Base-by-base conservation (phyloP, 768 basidiomycete species). In the Pulveroboletus frians region DNA sequence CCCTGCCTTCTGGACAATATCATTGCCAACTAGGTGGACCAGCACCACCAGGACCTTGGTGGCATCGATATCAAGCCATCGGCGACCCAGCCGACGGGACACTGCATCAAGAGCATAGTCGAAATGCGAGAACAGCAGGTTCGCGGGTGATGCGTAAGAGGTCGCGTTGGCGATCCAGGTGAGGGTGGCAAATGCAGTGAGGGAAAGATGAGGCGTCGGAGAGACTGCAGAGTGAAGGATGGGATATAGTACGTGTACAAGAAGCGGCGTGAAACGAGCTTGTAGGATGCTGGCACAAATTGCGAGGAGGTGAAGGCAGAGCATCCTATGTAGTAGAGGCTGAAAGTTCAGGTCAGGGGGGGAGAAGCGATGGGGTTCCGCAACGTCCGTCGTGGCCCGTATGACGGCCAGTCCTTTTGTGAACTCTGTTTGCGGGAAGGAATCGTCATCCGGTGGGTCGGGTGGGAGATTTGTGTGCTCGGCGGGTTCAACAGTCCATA, bases 51-150 rank as follows among this genome's bases (percentile, higher is more conserved):
- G 74, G 6, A 98, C 93, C 54, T 89, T 85, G 9, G 94, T 88
- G 0, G 95, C 95, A 30, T 88, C 83, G 2, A 89, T 76, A 53
- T 95, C 92, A 9, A 98, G 76, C 76, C 88, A 85, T 52, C 85
- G 76, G 15, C 81, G 78, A 10, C 84, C 83, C 21, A 99, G 76
- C 23, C 88, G 80, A 18, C 91, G 84, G 3, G 92, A 89, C 14
- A 95, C 85, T 2, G 88, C 81, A 57, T 97, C 92, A 47, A 99
- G 80, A 9, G 92, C 87, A 62, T 99, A 98, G 68, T 99, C 95
- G 56, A 95, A 95, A 66, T 99, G 96, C 18, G 94, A 86, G 34
- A 97, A 76, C 5, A 99, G 74, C 23, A 98, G 74, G 60, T 94
- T 94, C 38, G 85, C 81, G 0, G 90, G 78, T 4, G 91, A 88